These are phyloP conservation scores for Fusarium sp. DNA, from an alignment of 2,329 filamentous ascomycete genomes.

Conservation along the genomic window DNA sequence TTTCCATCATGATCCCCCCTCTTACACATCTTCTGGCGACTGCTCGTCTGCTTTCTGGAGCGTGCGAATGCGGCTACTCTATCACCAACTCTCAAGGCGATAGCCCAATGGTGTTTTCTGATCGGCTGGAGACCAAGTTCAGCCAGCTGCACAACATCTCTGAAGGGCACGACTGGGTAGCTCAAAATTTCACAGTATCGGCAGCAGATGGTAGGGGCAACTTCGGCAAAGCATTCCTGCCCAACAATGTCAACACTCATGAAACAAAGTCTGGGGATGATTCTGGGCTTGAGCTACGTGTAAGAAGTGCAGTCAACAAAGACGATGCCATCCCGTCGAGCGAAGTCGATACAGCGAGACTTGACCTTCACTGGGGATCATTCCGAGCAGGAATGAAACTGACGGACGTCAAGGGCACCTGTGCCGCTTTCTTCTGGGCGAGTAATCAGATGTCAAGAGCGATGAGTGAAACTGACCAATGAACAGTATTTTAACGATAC, in stretches of 20 bases:
- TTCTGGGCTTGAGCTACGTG: constrained; percentile 66
- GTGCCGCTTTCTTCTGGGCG: constrained; percentile 83
- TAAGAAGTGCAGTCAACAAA: constrained; percentile 55
- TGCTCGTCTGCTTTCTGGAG: constrained; percentile 46
- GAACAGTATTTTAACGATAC: constrained; percentile 78
- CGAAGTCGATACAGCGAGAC: constrained; percentile 69
- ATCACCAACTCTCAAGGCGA: constrained; percentile 55
- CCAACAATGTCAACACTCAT: constrained; percentile 64
- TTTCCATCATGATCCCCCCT: constrained; percentile 10
- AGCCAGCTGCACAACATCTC: constrained; percentile 60
- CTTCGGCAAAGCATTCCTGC: constrained; percentile 71
- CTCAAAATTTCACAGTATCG: constrained; percentile 73
- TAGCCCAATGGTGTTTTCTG: constrained; percentile 67
- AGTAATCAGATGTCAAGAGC: constrained; percentile 29
- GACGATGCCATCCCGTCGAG: constrained; percentile 65
- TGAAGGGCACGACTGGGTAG: constrained; percentile 68
- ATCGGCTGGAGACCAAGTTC: constrained; percentile 78
- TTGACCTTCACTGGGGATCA: constrained; percentile 74
- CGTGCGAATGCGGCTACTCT: constrained; percentile 79
- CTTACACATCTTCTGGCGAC: constrained; percentile 8
- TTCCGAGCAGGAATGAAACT: constrained; percentile 75
- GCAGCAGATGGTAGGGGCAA: constrained; percentile 66
- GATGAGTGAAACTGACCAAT: not conserved
- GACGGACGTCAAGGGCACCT: constrained; percentile 70
- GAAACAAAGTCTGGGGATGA: constrained; percentile 18